phyloP scores from a whole-genome alignment of 106 monocot species.

The Apostasia ramifera region DNA sequence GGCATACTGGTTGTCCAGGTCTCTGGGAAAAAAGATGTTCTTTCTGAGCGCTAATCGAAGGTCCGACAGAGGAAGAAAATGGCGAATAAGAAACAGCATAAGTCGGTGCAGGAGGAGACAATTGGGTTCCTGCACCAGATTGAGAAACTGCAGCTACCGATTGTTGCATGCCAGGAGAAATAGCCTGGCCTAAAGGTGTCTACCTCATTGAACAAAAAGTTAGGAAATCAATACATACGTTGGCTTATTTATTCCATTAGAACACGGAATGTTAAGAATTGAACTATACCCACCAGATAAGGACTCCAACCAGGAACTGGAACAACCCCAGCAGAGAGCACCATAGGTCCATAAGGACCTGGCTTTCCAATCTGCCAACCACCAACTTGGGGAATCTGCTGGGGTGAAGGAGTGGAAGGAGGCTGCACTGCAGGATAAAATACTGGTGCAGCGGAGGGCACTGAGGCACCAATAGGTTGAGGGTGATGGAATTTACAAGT shows the following conservation, averaged over 20 bases:
- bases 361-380: conserved; percentile 58
- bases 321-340: conserved; percentile 59
- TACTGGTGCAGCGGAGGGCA: conserved; percentile 34
- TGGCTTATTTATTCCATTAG: background rate
- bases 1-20: conserved; percentile 82
- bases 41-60: conserved; percentile 43
- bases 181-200: conserved; percentile 39
- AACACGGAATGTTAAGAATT: background rate
- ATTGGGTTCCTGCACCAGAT: conserved; percentile 52
- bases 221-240: background rate
- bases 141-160: conserved; percentile 39
- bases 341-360: conserved; percentile 63
- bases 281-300: conserved; percentile 47
- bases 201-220: conserved; percentile 17
- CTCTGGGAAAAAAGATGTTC: conserved; percentile 63
- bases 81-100: conserved; percentile 35
- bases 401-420: conserved; percentile 39
- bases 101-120: conserved; percentile 57
- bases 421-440: conserved; percentile 52
- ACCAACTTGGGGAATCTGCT: conserved; percentile 30
- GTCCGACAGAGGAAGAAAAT: conserved; percentile 31
- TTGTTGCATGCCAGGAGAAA: conserved; percentile 50
- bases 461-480: conserved; percentile 31
- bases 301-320: conserved; percentile 72
- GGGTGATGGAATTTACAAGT: conserved; percentile 93